phyloP scores from a whole-genome alignment of 495 filamentous ascomycete species.

The Astrothelium subdiscretum region DNA sequence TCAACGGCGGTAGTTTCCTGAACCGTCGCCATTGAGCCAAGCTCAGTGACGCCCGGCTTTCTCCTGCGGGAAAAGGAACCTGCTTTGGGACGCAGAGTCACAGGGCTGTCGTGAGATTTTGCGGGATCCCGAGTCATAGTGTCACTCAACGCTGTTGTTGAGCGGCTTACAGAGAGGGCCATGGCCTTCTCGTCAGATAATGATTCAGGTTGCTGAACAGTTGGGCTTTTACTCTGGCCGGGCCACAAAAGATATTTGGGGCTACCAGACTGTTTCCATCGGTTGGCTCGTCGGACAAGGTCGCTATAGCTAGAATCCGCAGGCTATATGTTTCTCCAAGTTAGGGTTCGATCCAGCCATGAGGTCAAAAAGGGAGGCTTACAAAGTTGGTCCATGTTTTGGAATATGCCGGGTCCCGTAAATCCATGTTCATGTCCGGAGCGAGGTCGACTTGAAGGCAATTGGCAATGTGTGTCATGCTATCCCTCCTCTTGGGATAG shows the following conservation, averaged over 20 bases:
- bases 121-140: slow-evolving; percentile 9
- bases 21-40: slow-evolving; percentile 56
- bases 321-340: background rate
- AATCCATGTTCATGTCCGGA: background rate
- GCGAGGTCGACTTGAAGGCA: background rate
- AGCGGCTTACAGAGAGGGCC: slow-evolving; percentile 23
- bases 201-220: background rate
- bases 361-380: background rate
- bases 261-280: background rate
- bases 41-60: slow-evolving; percentile 52
- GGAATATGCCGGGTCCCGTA: background rate
- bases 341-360: background rate
- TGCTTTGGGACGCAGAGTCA: slow-evolving; percentile 12
- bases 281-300: background rate
- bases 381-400: background rate
- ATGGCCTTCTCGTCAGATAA: slow-evolving; percentile 13
- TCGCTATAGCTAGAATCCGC: background rate
- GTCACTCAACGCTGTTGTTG: slow-evolving; percentile 23
- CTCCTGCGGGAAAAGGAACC: slow-evolving; percentile 36
- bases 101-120: slow-evolving; percentile 7
- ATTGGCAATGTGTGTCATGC: slow-evolving; percentile 2
- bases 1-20: slow-evolving; percentile 53
- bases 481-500: background rate
- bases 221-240: background rate
- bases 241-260: slow-evolving; percentile 1